Base-by-base conservation (phyloP, 164 flowering plant genomes). In the Litsea cubeba region DNA sequence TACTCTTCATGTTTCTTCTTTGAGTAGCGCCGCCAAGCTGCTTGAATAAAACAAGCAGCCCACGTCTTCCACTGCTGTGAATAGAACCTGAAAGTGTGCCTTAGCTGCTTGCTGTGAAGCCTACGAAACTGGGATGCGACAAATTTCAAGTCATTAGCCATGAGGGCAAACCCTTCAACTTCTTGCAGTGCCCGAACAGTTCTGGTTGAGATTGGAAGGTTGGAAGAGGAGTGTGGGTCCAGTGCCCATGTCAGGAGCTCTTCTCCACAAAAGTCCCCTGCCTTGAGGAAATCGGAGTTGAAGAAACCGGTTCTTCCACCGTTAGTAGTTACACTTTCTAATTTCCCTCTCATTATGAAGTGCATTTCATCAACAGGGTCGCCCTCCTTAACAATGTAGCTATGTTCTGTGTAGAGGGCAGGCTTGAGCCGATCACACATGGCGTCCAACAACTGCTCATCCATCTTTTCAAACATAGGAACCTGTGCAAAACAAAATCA, bases 361-460 rank as follows among this genome's bases (percentile, higher is more conserved):
- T 93, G 85, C 99, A 96, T 96, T 78, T 89, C 97, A 51, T 93
- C 91, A 2, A 94, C 98, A n/a, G 97, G 98, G 74, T 96, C 99
- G 15, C 98, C 99, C 70, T 96, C 99, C 5, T 97, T 87, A 62
- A 89, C 86, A 24, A 96, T 90, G 83, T 78, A 89, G 75, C 95
- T 92, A 62, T 83, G 83, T 71, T 91, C 87, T 8, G 97, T 95
- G 84, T 86, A 90, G 8, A 95, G 87, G 18, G 80, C 90, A 1
- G 99, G 98, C 82, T 91, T 94, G 35, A 94, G 90, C 46, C 94
- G 89, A 76, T 92, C 97, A 74, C 97, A 94, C 91, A 96, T 74
- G 51, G 98, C 98, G 80, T 96, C 97, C 81, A 96, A 54, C 15
- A 94, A 81, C 73, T 88, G 97, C 32, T 90, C 97, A 66, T 94